A percentile compares a stretch with the other conserved stretches of the same genome.
phyloP scores from a whole-genome alignment of 495 filamentous ascomycete genomes.

The Lophiotrema nucula region DNA sequence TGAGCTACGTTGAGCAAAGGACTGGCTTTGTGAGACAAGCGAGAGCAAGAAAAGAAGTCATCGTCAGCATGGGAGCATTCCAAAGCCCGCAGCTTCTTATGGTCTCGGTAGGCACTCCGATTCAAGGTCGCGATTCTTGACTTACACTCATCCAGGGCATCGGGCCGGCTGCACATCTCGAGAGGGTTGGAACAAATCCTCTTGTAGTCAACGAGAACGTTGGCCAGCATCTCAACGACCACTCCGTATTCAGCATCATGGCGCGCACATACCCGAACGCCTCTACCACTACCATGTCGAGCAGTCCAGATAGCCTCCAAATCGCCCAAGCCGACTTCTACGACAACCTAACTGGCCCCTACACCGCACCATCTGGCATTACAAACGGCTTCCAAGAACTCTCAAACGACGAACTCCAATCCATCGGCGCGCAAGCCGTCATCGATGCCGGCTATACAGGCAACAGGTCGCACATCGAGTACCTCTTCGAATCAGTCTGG shows the following conservation, averaged over 20 bases:
- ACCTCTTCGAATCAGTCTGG: slow-evolving; percentile 12
- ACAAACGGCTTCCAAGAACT: slow-evolving; percentile 10
- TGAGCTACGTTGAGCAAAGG: neutral
- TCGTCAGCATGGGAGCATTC: neutral
- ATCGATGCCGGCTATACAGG: neutral
- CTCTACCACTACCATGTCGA: neutral
- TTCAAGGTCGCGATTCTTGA: neutral
- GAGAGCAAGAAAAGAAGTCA: neutral
- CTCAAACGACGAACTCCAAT: neutral
- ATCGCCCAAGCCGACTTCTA: neutral
- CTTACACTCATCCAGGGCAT: neutral
- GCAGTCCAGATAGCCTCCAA: neutral
- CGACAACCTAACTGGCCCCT: neutral
- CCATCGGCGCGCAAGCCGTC: slow-evolving; percentile 4
- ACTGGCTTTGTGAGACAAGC: neutral
- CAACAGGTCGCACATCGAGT: slow-evolving; percentile 16
- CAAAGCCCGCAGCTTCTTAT: neutral
- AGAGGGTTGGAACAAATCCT: neutral
- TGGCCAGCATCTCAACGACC: slow-evolving; percentile 8
- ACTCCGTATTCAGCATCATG: neutral
- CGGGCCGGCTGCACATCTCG: neutral
- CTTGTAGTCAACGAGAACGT: slow-evolving; percentile 5
- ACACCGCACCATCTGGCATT: slow-evolving; percentile 4
- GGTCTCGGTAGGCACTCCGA: neutral
- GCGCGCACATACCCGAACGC: neutral